These are phyloP conservation scores for Auriscalpium orientale DNA, from an alignment of 768 basidiomycete species.

Conservation along the genomic window DNA sequence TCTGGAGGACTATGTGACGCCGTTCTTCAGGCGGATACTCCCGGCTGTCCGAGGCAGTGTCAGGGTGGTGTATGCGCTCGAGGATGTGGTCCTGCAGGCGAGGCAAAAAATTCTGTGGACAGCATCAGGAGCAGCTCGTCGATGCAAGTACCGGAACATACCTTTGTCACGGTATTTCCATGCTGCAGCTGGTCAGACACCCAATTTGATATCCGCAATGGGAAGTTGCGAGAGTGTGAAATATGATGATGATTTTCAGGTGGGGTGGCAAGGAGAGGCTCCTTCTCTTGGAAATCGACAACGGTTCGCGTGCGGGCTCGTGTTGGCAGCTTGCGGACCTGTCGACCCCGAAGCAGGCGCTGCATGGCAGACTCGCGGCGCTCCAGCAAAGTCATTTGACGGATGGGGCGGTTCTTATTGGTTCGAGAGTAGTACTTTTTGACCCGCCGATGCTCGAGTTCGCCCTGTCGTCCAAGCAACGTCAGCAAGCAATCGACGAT, in stretches of 20 bases:
- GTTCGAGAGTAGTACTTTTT: slow-evolving; percentile 24
- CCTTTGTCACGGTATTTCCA: background rate
- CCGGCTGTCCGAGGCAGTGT: slow-evolving; percentile 12
- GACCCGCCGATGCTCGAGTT: slow-evolving; percentile 25
- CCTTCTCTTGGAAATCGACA: background rate
- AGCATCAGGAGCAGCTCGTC: background rate
- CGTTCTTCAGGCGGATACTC: slow-evolving; percentile 5
- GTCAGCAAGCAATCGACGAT: background rate
- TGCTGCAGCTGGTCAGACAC: background rate
- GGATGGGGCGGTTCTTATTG: slow-evolving; percentile 16
- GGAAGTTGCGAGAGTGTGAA: background rate
- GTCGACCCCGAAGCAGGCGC: background rate
- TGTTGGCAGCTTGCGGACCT: background rate
- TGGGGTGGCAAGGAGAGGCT: background rate
- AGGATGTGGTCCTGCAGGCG: slow-evolving; percentile 20
- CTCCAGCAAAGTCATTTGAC: slow-evolving; percentile 20
- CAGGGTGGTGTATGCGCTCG: slow-evolving; percentile 2
- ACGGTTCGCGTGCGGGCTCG: background rate
- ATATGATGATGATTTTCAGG: background rate
- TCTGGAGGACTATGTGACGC: slow-evolving; percentile 1
- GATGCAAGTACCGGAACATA: background rate
- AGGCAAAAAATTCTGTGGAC: slow-evolving; percentile 12
- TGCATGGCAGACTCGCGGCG: slow-evolving; percentile 1
- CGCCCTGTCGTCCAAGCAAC: slow-evolving; percentile 19
- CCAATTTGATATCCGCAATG: background rate